Evolutionary conservation across 192 early-diverging fungal genomes (phyloP).

Genomic region (Entomortierella chlamydospora): DNA sequence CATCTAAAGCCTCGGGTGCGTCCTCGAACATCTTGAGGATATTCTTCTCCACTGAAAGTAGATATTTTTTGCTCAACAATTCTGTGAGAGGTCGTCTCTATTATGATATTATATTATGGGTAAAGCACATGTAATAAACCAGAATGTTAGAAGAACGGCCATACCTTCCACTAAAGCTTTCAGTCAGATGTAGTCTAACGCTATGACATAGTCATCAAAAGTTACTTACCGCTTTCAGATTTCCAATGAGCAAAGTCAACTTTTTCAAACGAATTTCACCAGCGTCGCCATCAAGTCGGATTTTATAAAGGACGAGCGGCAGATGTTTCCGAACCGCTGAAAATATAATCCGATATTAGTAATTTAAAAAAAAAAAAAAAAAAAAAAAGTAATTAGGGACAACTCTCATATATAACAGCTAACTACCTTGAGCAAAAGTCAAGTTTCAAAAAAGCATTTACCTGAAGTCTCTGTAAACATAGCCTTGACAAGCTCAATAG

Average conservation of each 20-base stretch:
- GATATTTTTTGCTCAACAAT: conserved; percentile 65
- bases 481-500: conserved; percentile 72
- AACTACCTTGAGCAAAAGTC: no score
- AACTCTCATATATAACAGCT: no score
- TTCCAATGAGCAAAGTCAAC: conserved; percentile 50
- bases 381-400: background rate
- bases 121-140: no score
- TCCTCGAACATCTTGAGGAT: conserved; percentile 67
- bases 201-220: background rate
- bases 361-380: conserved; percentile 1
- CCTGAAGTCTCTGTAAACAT: conserved; percentile 55
- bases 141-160: background rate
- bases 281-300: conserved; percentile 59
- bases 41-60: conserved; percentile 66
- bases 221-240: conserved; percentile 55
- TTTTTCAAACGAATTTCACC: conserved; percentile 54
- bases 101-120: no score
- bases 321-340: conserved; percentile 69
- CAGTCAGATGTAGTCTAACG: background rate
- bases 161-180: no score
- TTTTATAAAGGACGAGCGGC: conserved; percentile 70
- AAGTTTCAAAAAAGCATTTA: conserved; percentile 32
- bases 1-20: conserved; percentile 46
- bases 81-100: conserved; percentile 66
- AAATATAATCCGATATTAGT: no score